Evolutionary conservation across 257 asterid genomes (phyloP).

Genomic region (Solanum rostratum): DNA sequence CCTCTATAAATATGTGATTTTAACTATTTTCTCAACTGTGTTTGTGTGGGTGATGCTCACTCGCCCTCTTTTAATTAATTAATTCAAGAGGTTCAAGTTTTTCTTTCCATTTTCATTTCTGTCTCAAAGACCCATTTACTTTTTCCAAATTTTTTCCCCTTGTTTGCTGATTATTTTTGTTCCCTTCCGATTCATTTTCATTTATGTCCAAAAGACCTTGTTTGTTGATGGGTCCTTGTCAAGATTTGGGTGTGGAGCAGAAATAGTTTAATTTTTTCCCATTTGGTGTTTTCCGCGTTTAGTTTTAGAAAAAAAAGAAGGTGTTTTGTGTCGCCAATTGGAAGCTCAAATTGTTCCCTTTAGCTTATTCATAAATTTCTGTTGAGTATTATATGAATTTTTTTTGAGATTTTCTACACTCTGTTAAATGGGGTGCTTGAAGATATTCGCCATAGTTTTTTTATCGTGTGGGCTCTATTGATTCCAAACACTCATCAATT

Average conservation of each 20-base stretch:
- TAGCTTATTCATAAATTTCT: neutral
- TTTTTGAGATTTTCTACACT: no score
- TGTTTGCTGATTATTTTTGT: no score
- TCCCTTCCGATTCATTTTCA: no score
- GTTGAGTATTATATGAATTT: neutral
- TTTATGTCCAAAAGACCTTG: no score
- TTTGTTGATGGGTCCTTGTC: neutral
- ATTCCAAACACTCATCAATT: slow-evolving; percentile 29
- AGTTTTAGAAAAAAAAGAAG: neutral
- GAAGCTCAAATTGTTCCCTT: neutral
- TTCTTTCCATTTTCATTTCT: no score
- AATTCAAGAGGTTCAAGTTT: no score
- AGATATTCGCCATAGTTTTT: slow-evolving; percentile 12
- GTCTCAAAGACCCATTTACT: no score
- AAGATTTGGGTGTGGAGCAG: neutral
- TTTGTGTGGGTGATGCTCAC: no score
- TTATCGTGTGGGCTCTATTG: slow-evolving; percentile 30
- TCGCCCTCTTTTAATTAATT: no score
- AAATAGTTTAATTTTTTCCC: neutral
- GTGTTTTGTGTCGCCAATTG: neutral
- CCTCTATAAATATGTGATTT: no score
- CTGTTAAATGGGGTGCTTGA: slow-evolving; percentile 3
- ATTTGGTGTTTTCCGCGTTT: neutral
- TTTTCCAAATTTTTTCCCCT: no score
- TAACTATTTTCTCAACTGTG: no score